These are phyloP conservation scores for Lodderomyces metapsilosis DNA, from an alignment of 1,139 yeast genomes.

Conservation along the genomic window DNA sequence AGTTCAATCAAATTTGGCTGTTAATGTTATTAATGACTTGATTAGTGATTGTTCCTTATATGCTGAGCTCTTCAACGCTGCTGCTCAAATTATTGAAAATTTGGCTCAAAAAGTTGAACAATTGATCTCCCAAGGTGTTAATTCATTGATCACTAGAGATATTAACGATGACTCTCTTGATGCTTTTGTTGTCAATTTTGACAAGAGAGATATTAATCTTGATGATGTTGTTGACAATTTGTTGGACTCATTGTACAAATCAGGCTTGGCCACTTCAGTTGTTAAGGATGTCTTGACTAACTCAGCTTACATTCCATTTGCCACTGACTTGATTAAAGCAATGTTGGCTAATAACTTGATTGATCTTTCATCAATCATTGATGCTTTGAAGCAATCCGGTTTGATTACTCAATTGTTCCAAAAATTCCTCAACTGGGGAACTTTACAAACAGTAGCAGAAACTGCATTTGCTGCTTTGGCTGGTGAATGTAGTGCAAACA, in stretches of 20 bases:
- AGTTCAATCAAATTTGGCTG: constrained; percentile 39
- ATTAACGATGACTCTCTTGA: constrained; percentile 9
- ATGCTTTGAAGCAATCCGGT: constrained; percentile 36
- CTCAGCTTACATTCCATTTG: constrained; percentile 38
- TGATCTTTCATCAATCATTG: constrained; percentile 25
- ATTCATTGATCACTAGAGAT: constrained; percentile 20
- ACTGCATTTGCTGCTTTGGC: constrained; percentile 45
- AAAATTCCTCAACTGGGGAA: constrained; percentile 33
- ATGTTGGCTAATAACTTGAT: constrained; percentile 33
- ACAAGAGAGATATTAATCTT: constrained; percentile 23
- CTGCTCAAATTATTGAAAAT: constrained; percentile 26
- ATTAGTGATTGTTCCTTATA: constrained; percentile 43
- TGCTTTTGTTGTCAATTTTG: constrained; percentile 12
- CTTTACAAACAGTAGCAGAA: constrained; percentile 37
- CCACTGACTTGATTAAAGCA: constrained; percentile 30
- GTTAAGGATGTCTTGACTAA: constrained; percentile 43
- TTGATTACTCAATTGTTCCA: constrained; percentile 37
- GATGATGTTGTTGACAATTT: constrained; percentile 34
- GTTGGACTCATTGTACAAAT: constrained; percentile 40
- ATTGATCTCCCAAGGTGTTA: constrained; percentile 22
- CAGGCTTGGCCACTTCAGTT: constrained; percentile 45
- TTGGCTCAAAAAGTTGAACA: constrained; percentile 31
- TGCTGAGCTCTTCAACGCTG: constrained; percentile 35
- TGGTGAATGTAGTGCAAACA: constrained; percentile 30
- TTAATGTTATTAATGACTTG: constrained; percentile 36